Percentiles rank a stretch among this genome's conserved stretches.
Conservation (phyloP, 1,284 basidiomycete genomes). For the Leccinum subspadiceum region DNA sequence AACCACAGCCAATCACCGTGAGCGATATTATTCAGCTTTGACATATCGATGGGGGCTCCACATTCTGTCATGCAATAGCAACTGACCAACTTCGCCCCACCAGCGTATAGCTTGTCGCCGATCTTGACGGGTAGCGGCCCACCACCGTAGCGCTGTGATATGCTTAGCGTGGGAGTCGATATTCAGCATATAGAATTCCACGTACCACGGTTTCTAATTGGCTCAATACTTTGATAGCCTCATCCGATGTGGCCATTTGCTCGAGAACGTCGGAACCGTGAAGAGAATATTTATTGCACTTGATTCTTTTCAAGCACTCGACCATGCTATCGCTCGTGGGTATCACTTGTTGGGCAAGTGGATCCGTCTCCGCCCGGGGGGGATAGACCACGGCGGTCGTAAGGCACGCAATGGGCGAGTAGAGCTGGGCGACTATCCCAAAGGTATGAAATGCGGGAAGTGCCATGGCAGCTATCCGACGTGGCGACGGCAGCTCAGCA, state of each 20-base stretch:
- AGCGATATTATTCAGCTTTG: neutral
- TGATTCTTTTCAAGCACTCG: constrained; percentile 6
- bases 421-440: constrained; percentile 20
- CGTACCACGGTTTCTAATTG: neutral
- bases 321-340: constrained; percentile 20
- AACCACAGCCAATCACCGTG: constrained; percentile 35
- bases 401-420: constrained; percentile 13
- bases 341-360: constrained; percentile 15
- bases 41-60: constrained; percentile 10
- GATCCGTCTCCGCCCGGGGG: constrained; percentile 12
- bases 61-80: constrained; percentile 32
- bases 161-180: neutral
- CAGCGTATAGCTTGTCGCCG: constrained; percentile 20
- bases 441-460: constrained; percentile 28
- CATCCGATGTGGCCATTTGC: neutral
- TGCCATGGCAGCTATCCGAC: constrained; percentile 24
- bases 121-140: constrained; percentile 25
- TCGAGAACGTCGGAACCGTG: neutral
- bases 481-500: neutral
- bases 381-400: constrained; percentile 18
- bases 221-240: neutral
- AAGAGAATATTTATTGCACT: neutral
- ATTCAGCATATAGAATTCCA: neutral
- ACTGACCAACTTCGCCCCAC: constrained; percentile 18
- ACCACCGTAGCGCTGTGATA: constrained; percentile 23